phyloP scores from a whole-genome alignment of 1,139 yeast genomes.

The Pichia sp. region DNA sequence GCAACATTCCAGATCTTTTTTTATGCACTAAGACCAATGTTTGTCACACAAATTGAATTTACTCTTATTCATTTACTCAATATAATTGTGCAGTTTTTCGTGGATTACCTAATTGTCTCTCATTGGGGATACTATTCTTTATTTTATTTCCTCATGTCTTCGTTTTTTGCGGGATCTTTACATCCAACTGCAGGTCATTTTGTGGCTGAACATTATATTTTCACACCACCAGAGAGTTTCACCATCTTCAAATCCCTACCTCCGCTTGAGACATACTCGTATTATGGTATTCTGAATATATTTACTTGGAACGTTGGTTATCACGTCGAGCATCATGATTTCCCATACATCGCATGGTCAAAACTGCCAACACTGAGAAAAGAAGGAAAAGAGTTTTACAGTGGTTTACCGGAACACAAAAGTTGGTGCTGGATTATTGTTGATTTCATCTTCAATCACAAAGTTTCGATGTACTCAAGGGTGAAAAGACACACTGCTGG shows the following conservation, averaged over 20 bases:
- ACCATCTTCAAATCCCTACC: conserved; percentile 26
- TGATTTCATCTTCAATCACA: conserved; percentile 61
- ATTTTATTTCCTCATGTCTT: conserved; percentile 61
- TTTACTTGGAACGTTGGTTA: conserved; percentile 91
- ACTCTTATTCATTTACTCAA: conserved; percentile 70
- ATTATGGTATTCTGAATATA: conserved; percentile 70
- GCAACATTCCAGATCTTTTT: conserved; percentile 86
- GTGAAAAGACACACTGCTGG: conserved; percentile 50
- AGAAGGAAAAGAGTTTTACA: conserved; percentile 76
- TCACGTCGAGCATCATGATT: conserved; percentile 93
- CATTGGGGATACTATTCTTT: conserved; percentile 59
- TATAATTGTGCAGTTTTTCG: conserved; percentile 48
- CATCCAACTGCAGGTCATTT: conserved; percentile 96
- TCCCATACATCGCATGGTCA: conserved; percentile 91
- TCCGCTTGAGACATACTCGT: conserved; percentile 80
- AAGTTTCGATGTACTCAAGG: conserved; percentile 70
- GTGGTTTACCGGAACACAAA: conserved; percentile 65
- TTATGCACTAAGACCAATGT: conserved; percentile 87
- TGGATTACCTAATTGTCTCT: conserved; percentile 49
- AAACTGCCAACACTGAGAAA: conserved; percentile 55
- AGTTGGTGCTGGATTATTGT: conserved; percentile 76
- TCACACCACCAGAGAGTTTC: conserved; percentile 46
- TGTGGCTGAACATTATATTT: conserved; percentile 85
- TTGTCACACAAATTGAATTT: conserved; percentile 65
- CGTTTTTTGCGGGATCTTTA: conserved; percentile 83